Evolutionary conservation across 768 basidiomycete genomes (phyloP).

Genomic region (Auricularia cornea): DNA sequence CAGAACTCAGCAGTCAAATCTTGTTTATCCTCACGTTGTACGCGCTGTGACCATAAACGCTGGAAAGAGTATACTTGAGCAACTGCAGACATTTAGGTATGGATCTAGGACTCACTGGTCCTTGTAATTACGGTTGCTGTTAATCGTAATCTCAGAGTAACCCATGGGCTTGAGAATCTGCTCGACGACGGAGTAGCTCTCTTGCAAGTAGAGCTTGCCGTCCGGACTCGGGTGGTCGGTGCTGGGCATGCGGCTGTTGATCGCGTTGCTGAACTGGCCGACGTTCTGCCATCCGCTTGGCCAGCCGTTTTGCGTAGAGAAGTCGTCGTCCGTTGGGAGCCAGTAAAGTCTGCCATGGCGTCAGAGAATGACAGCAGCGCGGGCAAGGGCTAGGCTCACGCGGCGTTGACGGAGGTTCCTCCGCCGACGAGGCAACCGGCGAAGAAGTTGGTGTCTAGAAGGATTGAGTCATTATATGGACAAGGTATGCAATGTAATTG

Average conservation of each 20-base stretch:
- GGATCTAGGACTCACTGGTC: constrained; percentile 30
- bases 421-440: constrained; percentile 59
- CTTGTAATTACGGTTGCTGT: constrained; percentile 46
- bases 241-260: constrained; percentile 43
- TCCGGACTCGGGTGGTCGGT: constrained; percentile 55
- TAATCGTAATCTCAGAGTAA: constrained; percentile 46
- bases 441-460: constrained; percentile 48
- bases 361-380: neutral
- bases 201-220: constrained; percentile 48
- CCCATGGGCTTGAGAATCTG: constrained; percentile 41
- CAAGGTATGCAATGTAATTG: neutral
- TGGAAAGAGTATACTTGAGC: too few species aligned
- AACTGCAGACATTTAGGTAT: too few species aligned
- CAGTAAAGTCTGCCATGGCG: constrained; percentile 35
- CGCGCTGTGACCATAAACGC: constrained; percentile 45
- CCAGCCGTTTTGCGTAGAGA: constrained; percentile 43
- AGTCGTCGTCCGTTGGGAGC: constrained; percentile 45
- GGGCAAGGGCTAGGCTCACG: constrained; percentile 28
- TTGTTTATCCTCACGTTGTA: constrained; percentile 22
- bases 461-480: neutral
- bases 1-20: neutral
- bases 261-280: constrained; percentile 38
- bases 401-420: constrained; percentile 56
- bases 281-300: constrained; percentile 48
- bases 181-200: constrained; percentile 36